A percentile compares a stretch with the other conserved stretches of the same genome.
Conservation (phyloP, 495 filamentous ascomycete genomes). For the Neurospora sp. region DNA sequence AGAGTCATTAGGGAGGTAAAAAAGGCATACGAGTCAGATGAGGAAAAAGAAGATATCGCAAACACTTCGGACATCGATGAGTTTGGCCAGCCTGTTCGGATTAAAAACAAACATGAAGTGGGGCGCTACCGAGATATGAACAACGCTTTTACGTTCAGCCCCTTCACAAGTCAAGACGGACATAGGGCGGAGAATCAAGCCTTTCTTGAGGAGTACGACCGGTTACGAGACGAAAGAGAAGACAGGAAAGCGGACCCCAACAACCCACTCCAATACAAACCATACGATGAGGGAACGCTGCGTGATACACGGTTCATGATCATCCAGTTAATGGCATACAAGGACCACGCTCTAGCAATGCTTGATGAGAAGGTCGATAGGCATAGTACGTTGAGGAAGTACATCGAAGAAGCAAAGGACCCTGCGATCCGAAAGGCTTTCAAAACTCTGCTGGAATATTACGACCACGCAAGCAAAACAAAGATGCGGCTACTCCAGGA, state of each 20-base stretch:
- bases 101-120: background rate
- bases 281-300: background rate
- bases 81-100: background rate
- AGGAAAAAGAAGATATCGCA: background rate
- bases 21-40: background rate
- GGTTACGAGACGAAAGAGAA: background rate
- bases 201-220: background rate
- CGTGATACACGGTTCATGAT: background rate
- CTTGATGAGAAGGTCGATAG: background rate
- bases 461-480: background rate
- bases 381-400: background rate
- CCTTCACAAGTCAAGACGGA: background rate
- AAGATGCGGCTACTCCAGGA: background rate
- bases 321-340: background rate
- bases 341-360: background rate
- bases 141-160: background rate
- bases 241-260: background rate
- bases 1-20: background rate
- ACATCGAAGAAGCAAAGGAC: background rate
- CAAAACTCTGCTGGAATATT: background rate
- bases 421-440: background rate
- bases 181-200: background rate
- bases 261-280: background rate
- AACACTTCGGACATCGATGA: background rate
- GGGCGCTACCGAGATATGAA: background rate